Evolutionary conservation across 1,284 basidiomycete genomes (phyloP), one percentile per base, ranked within the genome.

Genomic region (Amylostereum chailletii): DNA sequence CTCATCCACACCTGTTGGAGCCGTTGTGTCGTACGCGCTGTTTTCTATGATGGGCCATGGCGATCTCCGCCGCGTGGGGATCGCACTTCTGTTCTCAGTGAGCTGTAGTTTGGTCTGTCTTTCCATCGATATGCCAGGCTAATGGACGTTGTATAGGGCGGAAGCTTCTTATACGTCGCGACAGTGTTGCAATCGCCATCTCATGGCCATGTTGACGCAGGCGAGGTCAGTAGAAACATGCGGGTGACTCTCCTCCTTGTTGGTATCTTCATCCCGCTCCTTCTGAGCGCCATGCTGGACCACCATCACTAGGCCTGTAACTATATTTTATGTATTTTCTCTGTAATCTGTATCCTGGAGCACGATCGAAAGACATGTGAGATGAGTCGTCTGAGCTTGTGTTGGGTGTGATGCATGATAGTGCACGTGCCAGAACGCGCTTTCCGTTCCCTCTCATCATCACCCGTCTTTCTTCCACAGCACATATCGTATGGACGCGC

Each of bases 101-200:
- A 59, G 83, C 19, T 58, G 55, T 33, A 36, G 10, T 46, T 8
- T 27, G 19, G 4, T 36, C 10, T 46, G 7, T 7, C 26, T 39
- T 44, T 34, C 46, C 11, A 30, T 11, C 41, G 50, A 37, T 6
- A 46, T 42, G 40, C 47, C 31, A 34, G 37, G 36, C 34, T 29
- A 46, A 45, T 53, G 5, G 40, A 5, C 5, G 45, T 57, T 4
- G 30, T 40, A n/a, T 54, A 93, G 91, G 94, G 91, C 37, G 94
- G 94, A 10, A 93, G 91, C 1, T 97, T 97, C 66, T 71, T 97
- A 32, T 97, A 94, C 62, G 94, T 97, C 34, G 93, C 94, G 0
- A 94, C 94, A 2, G 86, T 93, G 34, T 72, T 94, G 29, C 89
- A 91, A 62, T 81, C 87, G 2, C 73, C 86, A 39, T 79, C 85